Percentiles rank a stretch among this genome's conserved stretches.
Evolutionary conservation across 345 rosid genomes (phyloP).

Genomic region (Iberis pinnata): DNA sequence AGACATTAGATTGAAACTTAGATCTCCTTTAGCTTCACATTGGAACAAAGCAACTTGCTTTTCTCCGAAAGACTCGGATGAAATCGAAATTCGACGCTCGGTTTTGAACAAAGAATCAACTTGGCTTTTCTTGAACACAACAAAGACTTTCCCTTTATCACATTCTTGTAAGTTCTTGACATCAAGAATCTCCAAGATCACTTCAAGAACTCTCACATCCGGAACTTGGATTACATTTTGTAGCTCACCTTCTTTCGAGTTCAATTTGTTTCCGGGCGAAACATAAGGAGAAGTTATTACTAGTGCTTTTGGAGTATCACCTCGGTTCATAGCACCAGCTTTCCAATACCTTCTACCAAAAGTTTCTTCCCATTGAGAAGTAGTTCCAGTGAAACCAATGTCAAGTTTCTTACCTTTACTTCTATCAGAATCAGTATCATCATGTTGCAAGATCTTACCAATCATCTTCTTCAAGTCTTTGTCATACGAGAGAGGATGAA

Average conservation of each 20-base stretch:
- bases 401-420: slow-evolving; percentile 86
- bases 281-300: slow-evolving; percentile 41
- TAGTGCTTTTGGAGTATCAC: slow-evolving; percentile 59
- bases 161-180: slow-evolving; percentile 58
- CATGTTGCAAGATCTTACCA: slow-evolving; percentile 82
- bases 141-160: slow-evolving; percentile 55
- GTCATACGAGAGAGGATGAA: slow-evolving; percentile 71
- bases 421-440: slow-evolving; percentile 86
- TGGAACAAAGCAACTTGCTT: slow-evolving; percentile 67
- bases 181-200: slow-evolving; percentile 51
- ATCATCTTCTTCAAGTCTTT: slow-evolving; percentile 48
- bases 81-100: slow-evolving; percentile 48
- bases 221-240: slow-evolving; percentile 41
- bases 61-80: slow-evolving; percentile 44
- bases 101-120: slow-evolving; percentile 56
- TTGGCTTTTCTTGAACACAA: slow-evolving; percentile 56
- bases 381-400: slow-evolving; percentile 79
- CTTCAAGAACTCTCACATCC: slow-evolving; percentile 59
- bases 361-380: slow-evolving; percentile 77
- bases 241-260: slow-evolving; percentile 31
- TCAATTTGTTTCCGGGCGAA: slow-evolving; percentile 31
- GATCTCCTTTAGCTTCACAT: slow-evolving; percentile 75
- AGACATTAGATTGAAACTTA: slow-evolving; percentile 63
- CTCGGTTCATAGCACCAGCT: slow-evolving; percentile 94
- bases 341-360: slow-evolving; percentile 78